These are phyloP conservation scores for Dactylorhiza incarnata DNA, from an alignment of 106 monocot species.

Conservation along the genomic window DNA sequence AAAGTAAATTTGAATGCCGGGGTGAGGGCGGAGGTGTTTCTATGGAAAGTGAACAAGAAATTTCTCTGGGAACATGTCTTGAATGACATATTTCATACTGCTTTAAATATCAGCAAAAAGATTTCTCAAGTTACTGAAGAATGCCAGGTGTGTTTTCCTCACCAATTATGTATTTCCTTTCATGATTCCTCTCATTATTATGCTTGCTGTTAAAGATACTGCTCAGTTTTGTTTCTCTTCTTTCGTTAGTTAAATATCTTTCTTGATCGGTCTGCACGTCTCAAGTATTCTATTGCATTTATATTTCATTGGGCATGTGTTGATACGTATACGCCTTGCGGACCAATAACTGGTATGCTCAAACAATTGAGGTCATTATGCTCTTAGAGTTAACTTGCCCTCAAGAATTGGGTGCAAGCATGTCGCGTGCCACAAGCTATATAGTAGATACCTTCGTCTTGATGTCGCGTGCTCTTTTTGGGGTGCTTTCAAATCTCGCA, in stretches of 20 bases:
- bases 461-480: too few species aligned
- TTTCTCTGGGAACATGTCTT: conserved; percentile 36
- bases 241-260: not conserved
- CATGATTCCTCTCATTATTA: not conserved
- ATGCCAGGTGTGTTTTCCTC: not conserved
- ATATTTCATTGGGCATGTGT: not conserved
- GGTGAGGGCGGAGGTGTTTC: conserved; percentile 15
- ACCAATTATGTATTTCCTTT: not conserved
- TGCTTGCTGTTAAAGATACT: not conserved
- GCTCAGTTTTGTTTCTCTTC: not conserved
- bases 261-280: not conserved
- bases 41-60: conserved; percentile 67
- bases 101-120: conserved; percentile 66
- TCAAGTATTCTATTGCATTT: not conserved
- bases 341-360: too few species aligned
- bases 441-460: too few species aligned
- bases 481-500: too few species aligned
- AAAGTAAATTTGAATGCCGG: conserved; percentile 21
- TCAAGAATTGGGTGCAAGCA: too few species aligned
- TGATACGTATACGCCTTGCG: not conserved
- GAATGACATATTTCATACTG: conserved; percentile 73
- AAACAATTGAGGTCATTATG: too few species aligned
- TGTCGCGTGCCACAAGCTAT: too few species aligned
- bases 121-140: conserved; percentile 24
- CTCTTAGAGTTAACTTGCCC: too few species aligned